Base-by-base conservation (phyloP, 169 alveolate genomes). In the Hepatocystis sp. region DNA sequence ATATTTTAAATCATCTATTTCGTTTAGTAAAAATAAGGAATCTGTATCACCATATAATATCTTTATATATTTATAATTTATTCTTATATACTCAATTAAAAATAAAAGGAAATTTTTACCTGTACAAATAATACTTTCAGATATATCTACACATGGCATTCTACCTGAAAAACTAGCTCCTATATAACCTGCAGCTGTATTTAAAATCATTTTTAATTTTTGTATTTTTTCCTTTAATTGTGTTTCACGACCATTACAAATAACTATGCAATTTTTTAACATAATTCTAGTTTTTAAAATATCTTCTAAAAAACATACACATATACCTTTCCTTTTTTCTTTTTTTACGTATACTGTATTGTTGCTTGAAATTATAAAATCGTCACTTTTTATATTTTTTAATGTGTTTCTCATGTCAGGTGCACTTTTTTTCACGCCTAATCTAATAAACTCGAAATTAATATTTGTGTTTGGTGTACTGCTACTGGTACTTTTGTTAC, bases 41-140 rank as follows among this genome's bases (percentile, higher is more conserved):
- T 98, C 99, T 15, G 99, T 98, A 91, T 98, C 99, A 2, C 99
- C 99, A 90, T 98, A 98, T 44, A 97, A 89, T 44, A 97, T 98
- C 67, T 94, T 66, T 23, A 99, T 95, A 89, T 94, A 92, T 21
- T 84, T 94, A 85, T 92, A 96, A 46, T 94, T 93, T 42, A 89
- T 93, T 10, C 92, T 94, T 2, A 97, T 97, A 34, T 91, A 85
- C 44, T 94, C 96, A 86, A 93, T 95, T 15, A 98, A 97, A 51
- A 88, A 90, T 52, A 96, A 96, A 63, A 98, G 95, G 94, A 98
- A 97, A 32, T 95, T 91, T 60, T 99, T 90, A 7, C 99, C 99
- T 53, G 96, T 96, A 25, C 99, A 94, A 19, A 99, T 98, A 10
- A 98, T 98, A 63, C 99, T 94, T 42, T 98, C 97, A 17, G 99